These are phyloP conservation scores for Fusarium sp. DNA, from an alignment of 2,329 filamentous ascomycete species.

Conservation along the genomic window DNA sequence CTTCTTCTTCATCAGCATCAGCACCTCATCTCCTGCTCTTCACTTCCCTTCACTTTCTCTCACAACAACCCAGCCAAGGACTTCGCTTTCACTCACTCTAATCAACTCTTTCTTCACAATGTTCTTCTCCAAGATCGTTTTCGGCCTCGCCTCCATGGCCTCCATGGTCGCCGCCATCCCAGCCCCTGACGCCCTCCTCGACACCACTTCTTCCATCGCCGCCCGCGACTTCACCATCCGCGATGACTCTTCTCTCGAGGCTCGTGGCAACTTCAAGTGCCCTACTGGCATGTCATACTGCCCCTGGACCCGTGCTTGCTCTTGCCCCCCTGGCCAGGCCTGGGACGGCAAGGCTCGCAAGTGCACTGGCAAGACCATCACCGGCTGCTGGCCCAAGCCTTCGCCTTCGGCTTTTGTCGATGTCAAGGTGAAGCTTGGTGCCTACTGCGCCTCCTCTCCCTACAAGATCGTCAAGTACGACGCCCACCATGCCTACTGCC, in stretches of 20 bases:
- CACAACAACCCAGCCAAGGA: not conserved
- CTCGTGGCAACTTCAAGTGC: slow-evolving; percentile 47
- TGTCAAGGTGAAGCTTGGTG: slow-evolving; percentile 44
- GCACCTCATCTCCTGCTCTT: slow-evolving; percentile 19
- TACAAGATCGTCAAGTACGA: slow-evolving; percentile 52
- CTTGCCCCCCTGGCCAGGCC: slow-evolving; percentile 56
- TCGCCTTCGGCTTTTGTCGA: slow-evolving; percentile 36
- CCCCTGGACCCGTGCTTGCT: slow-evolving; percentile 55
- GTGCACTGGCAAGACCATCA: slow-evolving; percentile 44
- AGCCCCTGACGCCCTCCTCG: slow-evolving; percentile 44
- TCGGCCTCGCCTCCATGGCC: slow-evolving; percentile 43
- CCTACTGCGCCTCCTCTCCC: slow-evolving; percentile 51
- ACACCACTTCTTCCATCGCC: slow-evolving; percentile 40
- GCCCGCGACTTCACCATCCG: slow-evolving; percentile 31
- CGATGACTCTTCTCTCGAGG: slow-evolving; percentile 29
- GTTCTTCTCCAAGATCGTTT: slow-evolving; percentile 46
- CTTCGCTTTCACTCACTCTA: slow-evolving; percentile 1
- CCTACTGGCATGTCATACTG: slow-evolving; percentile 51
- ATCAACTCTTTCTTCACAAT: slow-evolving; percentile 35
- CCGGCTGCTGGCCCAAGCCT: slow-evolving; percentile 51
- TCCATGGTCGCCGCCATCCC: slow-evolving; percentile 42
- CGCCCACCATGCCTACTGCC: slow-evolving; percentile 50
- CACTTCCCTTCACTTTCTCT: slow-evolving; percentile 20
- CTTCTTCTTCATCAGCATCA: slow-evolving; percentile 19
- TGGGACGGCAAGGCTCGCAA: slow-evolving; percentile 46